Percentiles rank a stretch among this genome's conserved stretches.
phyloP scores from a whole-genome alignment of 768 basidiomycete genomes.

The Suillus clintonianus region DNA sequence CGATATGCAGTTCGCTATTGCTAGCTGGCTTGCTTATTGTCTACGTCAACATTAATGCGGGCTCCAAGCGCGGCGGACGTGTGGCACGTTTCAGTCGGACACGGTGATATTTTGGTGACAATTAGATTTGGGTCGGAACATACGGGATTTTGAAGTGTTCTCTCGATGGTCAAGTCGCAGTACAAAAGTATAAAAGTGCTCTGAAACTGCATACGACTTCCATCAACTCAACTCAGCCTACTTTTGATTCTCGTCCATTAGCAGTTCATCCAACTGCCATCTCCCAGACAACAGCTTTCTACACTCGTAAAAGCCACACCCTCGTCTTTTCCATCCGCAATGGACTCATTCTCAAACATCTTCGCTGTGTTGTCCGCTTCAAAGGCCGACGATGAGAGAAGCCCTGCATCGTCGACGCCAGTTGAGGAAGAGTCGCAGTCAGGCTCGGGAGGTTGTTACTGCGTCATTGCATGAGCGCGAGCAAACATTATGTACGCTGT shows the following conservation, averaged over 20 bases:
- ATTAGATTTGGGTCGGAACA: not conserved
- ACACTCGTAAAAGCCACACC: not conserved
- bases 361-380: not conserved
- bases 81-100: not conserved
- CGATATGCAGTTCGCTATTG: not conserved
- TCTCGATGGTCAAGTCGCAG: not conserved
- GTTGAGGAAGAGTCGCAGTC: not conserved
- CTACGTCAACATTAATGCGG: not conserved
- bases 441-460: not conserved
- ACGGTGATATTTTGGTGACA: not conserved
- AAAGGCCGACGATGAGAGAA: not conserved
- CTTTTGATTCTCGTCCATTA: not conserved
- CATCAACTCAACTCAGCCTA: not conserved
- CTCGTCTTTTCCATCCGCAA: not conserved
- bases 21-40: not conserved
- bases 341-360: conserved; percentile 2
- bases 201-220: not conserved
- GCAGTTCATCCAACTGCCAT: not conserved
- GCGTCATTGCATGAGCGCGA: not conserved
- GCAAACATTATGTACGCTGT: too few relatives aligned
- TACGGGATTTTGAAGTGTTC: not conserved
- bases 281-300: not conserved
- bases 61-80: not conserved
- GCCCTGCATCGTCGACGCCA: not conserved
- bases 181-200: not conserved